Conservation (phyloP, 2,329 filamentous ascomycete genomes). For the Westerdykella ornata region DNA sequence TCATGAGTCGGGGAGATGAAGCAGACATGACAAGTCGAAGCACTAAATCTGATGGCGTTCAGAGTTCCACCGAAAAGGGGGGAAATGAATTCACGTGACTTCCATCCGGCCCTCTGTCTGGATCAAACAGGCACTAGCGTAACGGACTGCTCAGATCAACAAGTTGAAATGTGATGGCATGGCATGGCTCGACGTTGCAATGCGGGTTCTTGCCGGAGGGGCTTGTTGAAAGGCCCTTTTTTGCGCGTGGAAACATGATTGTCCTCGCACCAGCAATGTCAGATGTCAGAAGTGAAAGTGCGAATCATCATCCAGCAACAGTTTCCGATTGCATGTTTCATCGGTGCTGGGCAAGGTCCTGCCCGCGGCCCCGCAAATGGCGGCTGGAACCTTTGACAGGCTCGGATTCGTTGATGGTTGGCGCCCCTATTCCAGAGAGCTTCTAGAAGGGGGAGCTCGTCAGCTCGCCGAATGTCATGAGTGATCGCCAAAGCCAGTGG, state of each 20-base stretch:
- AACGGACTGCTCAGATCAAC: too few relatives aligned
- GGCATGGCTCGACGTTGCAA: too few relatives aligned
- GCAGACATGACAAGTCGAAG: conserved; percentile 19
- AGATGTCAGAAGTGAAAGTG: conserved; percentile 4
- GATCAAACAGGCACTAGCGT: too few relatives aligned
- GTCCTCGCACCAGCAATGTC: too few relatives aligned
- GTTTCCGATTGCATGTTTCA: conserved; percentile 1
- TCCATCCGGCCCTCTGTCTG: too few relatives aligned
- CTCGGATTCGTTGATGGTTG: conserved; percentile 2
- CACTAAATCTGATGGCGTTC: conserved; percentile 20
- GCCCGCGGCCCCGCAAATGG: conserved; percentile 9
- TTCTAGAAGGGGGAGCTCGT: conserved; percentile 37
- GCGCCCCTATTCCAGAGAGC: conserved; percentile 28
- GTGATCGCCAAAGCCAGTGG: too few relatives aligned
- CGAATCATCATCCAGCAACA: too few relatives aligned
- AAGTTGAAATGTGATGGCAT: too few relatives aligned
- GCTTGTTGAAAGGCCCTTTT: too few relatives aligned
- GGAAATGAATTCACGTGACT: conserved; percentile 3
- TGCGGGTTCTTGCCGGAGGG: neutral
- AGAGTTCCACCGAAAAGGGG: conserved; percentile 12
- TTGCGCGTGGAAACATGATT: too few relatives aligned
- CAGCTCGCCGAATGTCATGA: conserved; percentile 1
- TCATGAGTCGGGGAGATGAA: conserved; percentile 35
- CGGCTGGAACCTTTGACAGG: too few relatives aligned
- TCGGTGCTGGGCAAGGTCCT: conserved; percentile 9